Base-by-base conservation (phyloP, 2,329 filamentous ascomycete species). In the Aspergillus ustus region DNA sequence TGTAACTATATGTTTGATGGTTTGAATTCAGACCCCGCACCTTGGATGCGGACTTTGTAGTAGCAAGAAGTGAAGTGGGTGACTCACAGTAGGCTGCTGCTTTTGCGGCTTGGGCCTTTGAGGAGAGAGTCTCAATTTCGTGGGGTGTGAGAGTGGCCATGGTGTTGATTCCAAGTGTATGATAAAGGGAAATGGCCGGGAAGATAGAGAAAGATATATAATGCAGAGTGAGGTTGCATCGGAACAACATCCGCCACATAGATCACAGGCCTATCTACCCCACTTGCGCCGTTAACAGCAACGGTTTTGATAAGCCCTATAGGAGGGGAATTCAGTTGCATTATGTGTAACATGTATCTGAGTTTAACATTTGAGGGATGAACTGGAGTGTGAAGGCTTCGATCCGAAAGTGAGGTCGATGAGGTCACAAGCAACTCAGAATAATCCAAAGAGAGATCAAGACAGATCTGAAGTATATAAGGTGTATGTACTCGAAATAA, bases 41-140 rank as follows among this genome's bases (percentile, higher is more conserved):
- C 15, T 55, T 45, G n/a, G 25, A 25, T 25, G 25, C 4, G 25
- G 25, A 25, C 25, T 25, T 48, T 22, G 28, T 20, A 28, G 45
- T 48, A 1, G 11, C 9, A 15, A 15, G 25, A 22, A 9, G 13
- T 7, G 13, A 22, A 20, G 45, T 4, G 7, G 67, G 66, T 2
- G 19, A 43, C 80, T 75, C 79, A 86, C 93, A 96, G 81, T 98
- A 97, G 40, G 94, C 93, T 57, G 82, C 84, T 2, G 82, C 82
- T 77, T 96, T 96, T 62, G 93, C 92, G 6, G 86, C 86, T 57
- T 86, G 82, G 67, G 89, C 88, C 72, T 85, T 82, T 61, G 80
- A 76, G 57, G 84, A 85, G 52, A 97, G 85, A 46, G 82, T 80
- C 62, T 82, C 75, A 73, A 96, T 86, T 75, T 96, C 89, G 52